Evolutionary conservation across 2,329 filamentous ascomycete genomes (phyloP).

Genomic region (Tolypocladium inflatum): DNA sequence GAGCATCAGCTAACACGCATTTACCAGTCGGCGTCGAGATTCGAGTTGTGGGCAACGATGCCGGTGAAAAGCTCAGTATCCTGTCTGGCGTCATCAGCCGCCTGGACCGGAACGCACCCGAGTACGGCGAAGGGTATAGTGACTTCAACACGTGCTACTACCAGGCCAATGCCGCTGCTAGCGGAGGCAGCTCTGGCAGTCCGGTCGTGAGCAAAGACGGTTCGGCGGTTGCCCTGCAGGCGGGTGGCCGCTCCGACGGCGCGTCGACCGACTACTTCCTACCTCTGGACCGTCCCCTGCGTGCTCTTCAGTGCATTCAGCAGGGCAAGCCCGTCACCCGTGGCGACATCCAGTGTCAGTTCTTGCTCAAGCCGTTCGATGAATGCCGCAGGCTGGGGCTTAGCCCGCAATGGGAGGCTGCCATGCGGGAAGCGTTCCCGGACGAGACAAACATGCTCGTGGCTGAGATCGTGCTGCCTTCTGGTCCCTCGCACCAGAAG

Average conservation of each 20-base stretch:
- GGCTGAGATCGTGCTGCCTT: constrained; percentile 86
- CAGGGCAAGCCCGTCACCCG: constrained; percentile 66
- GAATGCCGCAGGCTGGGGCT: constrained; percentile 87
- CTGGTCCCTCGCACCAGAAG: constrained; percentile 78
- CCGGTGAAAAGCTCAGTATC: constrained; percentile 96
- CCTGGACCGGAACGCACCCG: constrained; percentile 90
- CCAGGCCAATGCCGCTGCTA: constrained; percentile 92
- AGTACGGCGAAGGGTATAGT: constrained; percentile 96
- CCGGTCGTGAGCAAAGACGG: constrained; percentile 95
- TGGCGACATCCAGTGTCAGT: constrained; percentile 97
- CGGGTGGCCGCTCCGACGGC: constrained; percentile 85
- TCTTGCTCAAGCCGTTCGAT: constrained; percentile 93
- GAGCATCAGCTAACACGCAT: background rate
- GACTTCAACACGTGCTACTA: constrained; percentile 97
- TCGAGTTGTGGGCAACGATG: constrained; percentile 95
- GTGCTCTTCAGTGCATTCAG: constrained; percentile 80
- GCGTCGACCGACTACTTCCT: constrained; percentile 97
- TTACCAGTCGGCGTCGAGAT: constrained; percentile 79
- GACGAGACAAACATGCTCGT: constrained; percentile 96
- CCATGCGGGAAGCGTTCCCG: constrained; percentile 73
- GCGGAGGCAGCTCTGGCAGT: constrained; percentile 95
- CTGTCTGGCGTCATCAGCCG: constrained; percentile 94
- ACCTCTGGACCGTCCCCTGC: constrained; percentile 79
- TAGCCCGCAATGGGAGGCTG: constrained; percentile 75
- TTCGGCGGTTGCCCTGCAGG: constrained; percentile 83